phyloP scores from a whole-genome alignment of 495 filamentous ascomycete species.

The Halenospora varia region DNA sequence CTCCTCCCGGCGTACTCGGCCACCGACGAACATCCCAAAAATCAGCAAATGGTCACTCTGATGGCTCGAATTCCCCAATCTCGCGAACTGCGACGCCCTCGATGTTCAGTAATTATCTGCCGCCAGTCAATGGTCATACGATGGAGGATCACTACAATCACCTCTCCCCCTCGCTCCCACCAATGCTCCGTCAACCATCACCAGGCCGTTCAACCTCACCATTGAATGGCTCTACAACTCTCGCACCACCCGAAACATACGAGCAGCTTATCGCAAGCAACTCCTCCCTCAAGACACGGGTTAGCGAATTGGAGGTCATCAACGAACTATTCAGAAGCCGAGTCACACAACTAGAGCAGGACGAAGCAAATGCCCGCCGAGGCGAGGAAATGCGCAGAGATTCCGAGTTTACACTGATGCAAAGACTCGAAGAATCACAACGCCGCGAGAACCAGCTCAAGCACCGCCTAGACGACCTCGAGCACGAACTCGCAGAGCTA shows the following conservation, averaged over 20 bases:
- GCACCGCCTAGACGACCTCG: conserved; percentile 73
- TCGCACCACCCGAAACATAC: conserved; percentile 73
- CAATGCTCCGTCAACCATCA: conserved; percentile 58
- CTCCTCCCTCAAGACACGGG: conserved; percentile 79
- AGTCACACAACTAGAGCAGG: conserved; percentile 79
- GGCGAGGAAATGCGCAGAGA: conserved; percentile 48
- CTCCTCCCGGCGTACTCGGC: conserved; percentile 34
- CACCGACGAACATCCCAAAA: conserved; percentile 66
- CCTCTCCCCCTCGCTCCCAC: conserved; percentile 51
- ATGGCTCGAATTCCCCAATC: conserved; percentile 79
- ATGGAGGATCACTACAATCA: conserved; percentile 61
- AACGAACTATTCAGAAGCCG: conserved; percentile 90
- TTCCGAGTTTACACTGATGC: conserved; percentile 55
- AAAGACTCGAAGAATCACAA: conserved; percentile 69
- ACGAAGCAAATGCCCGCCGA: conserved; percentile 61
- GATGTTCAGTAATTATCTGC: conserved; percentile 56
- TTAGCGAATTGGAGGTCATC: conserved; percentile 92
- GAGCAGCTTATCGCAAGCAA: conserved; percentile 75
- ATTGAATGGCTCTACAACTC: conserved; percentile 65
- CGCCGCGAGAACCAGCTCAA: conserved; percentile 80
- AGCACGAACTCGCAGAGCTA: conserved; percentile 54
- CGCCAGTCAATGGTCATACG: conserved; percentile 69
- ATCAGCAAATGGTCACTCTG: conserved; percentile 65
- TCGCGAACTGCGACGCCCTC: conserved; percentile 83
- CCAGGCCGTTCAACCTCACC: conserved; percentile 65